A percentile compares a stretch with the other conserved stretches of the same genome.
Evolutionary conservation across 305 asterid species (phyloP).

Genomic region (Fraxinus floribunda): DNA sequence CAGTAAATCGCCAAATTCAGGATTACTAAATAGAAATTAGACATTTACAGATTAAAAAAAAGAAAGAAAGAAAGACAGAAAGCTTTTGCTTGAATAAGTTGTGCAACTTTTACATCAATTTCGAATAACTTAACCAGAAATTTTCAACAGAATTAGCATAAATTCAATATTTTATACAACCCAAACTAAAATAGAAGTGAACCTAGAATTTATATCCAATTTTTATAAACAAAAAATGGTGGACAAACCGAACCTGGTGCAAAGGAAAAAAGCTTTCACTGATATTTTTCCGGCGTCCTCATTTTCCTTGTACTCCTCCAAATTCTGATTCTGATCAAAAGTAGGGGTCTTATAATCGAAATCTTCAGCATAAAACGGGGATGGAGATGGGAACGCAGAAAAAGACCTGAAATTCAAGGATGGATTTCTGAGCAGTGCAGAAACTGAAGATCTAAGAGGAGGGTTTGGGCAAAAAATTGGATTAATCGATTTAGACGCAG

Average conservation of each 20-base stretch:
- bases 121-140: not conserved
- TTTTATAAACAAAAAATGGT: not conserved
- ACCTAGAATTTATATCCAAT: not conserved
- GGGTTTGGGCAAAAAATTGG: slow-evolving; percentile 24
- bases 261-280: slow-evolving; percentile 72
- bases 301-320: slow-evolving; percentile 34
- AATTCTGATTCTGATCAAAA: slow-evolving; percentile 30
- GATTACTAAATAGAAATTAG: not conserved
- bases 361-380: slow-evolving; percentile 51
- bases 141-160: not conserved
- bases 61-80: not conserved
- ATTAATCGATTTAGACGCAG: slow-evolving; percentile 37
- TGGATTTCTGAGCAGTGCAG: slow-evolving; percentile 28
- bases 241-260: slow-evolving; percentile 63
- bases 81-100: not conserved
- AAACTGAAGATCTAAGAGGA: slow-evolving; percentile 25
- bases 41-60: not conserved
- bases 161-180: not conserved
- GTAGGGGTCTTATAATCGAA: slow-evolving; percentile 38
- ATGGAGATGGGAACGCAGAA: slow-evolving; percentile 63
- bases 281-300: slow-evolving; percentile 66
- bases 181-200: not conserved
- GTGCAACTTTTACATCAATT: not conserved
- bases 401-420: slow-evolving; percentile 49
- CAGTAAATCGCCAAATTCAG: not conserved